phyloP scores from a whole-genome alignment of 139 green algal species.

The Penium margaritaceum region DNA sequence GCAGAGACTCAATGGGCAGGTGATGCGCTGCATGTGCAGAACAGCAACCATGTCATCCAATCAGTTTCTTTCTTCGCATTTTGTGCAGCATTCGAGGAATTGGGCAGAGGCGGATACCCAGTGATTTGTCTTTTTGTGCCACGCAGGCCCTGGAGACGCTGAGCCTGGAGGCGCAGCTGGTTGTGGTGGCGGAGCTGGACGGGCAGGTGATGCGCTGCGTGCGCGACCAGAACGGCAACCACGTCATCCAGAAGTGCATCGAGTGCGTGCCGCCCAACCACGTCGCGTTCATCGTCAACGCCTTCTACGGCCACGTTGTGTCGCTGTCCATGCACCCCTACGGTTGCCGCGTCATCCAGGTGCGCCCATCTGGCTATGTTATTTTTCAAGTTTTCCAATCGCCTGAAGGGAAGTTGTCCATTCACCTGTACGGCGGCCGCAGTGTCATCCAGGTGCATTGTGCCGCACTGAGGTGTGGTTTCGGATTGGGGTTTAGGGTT shows the following conservation, averaged over 20 bases:
- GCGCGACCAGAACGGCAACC: slow-evolving; percentile 90
- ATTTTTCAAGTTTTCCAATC: too few species aligned
- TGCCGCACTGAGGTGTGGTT: too few species aligned
- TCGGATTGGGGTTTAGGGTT: too few species aligned
- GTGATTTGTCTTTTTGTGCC: too few species aligned
- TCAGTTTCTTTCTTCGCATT: too few species aligned
- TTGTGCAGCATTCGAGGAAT: too few species aligned
- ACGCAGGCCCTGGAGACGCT: slow-evolving; percentile 50
- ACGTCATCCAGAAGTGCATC: slow-evolving; percentile 89
- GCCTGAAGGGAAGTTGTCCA: slow-evolving; percentile 71
- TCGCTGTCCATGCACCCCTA: slow-evolving; percentile 74
- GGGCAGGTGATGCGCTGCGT: slow-evolving; percentile 66
- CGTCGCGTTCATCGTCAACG: slow-evolving; percentile 61
- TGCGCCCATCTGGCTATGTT: too few species aligned
- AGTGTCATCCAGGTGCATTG: slow-evolving; percentile 81
- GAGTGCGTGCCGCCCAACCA: slow-evolving; percentile 66
- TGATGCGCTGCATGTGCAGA: slow-evolving; percentile 75
- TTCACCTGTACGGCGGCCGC: slow-evolving; percentile 85
- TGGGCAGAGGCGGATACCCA: slow-evolving; percentile 88
- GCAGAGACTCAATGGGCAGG: slow-evolving; percentile 61
- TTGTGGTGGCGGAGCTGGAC: slow-evolving; percentile 61
- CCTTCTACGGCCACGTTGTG: slow-evolving; percentile 65
- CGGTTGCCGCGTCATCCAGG: slow-evolving; percentile 87
- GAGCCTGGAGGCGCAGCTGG: slow-evolving; percentile 32
- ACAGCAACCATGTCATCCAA: slow-evolving; percentile 94